Evolutionary conservation across 495 filamentous ascomycete species (phyloP).

Genomic region (Hypoxylon trugodes): DNA sequence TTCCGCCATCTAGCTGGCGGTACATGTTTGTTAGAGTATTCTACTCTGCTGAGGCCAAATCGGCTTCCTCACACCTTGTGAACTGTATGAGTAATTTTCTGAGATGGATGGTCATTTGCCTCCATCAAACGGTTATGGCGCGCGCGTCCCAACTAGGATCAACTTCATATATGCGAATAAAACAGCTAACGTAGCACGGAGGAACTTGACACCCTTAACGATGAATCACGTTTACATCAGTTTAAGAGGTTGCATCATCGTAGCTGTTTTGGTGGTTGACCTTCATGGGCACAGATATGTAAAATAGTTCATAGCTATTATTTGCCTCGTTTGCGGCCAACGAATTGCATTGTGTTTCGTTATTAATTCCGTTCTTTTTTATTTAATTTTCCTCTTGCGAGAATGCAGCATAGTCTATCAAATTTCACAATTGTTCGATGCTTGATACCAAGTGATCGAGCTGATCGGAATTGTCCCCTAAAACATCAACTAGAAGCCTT

Average conservation of each 20-base stretch:
- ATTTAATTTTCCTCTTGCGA: not conserved
- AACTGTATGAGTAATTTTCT: too few relatives aligned
- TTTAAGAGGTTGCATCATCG: conserved; percentile 5
- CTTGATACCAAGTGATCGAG: conserved; percentile 56
- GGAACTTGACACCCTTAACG: not conserved
- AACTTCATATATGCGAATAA: too few relatives aligned
- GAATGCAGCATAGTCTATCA: not conserved
- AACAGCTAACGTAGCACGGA: not conserved
- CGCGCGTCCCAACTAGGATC: not conserved
- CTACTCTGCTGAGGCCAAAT: too few relatives aligned
- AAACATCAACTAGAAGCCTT: conserved; percentile 54
- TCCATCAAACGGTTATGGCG: too few relatives aligned
- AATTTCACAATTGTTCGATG: conserved; percentile 57
- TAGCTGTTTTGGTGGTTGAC: conserved; percentile 12
- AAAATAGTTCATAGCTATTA: conserved; percentile 25
- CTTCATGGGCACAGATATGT: conserved; percentile 11
- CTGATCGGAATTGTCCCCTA: conserved; percentile 47
- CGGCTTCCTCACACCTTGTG: too few relatives aligned
- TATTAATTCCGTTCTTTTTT: too few relatives aligned
- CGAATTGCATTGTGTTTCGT: conserved; percentile 9
- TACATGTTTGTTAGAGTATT: too few relatives aligned
- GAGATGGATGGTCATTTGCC: too few relatives aligned
- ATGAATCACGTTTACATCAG: conserved; percentile 8
- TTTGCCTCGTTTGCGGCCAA: not conserved
- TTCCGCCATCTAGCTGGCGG: too few relatives aligned